Conservation (phyloP, 805 yeast genomes). For the Teunomyces pallodes region DNA sequence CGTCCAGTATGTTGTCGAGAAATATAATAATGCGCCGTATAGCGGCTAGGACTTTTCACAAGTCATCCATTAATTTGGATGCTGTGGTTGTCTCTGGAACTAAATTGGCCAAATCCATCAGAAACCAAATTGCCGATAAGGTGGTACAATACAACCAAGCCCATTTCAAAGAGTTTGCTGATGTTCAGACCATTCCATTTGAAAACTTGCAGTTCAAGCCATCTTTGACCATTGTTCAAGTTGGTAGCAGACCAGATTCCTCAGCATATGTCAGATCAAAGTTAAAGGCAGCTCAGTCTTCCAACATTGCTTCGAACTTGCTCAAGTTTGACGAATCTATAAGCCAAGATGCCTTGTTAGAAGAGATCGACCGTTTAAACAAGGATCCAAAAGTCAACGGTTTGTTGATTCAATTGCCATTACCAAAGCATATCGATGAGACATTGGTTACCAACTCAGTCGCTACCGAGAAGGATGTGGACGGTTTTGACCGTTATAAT, state of each 20-base stretch:
- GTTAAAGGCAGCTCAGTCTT: constrained; percentile 83
- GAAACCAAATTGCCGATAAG: constrained; percentile 37
- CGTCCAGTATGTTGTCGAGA: constrained; percentile 1
- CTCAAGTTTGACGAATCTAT: constrained; percentile 62
- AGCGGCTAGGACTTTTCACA: constrained; percentile 6
- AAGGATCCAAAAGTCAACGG: constrained; percentile 80
- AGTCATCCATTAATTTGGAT: constrained; percentile 16
- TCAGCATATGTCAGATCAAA: constrained; percentile 90
- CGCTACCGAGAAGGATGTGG: constrained; percentile 83
- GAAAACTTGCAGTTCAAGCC: constrained; percentile 58
- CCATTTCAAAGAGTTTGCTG: constrained; percentile 20
- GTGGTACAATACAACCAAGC: constrained; percentile 35
- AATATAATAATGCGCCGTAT: constrained; percentile 2
- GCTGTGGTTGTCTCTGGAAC: constrained; percentile 44
- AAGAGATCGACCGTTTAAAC: constrained; percentile 62
- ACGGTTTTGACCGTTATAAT: constrained; percentile 87
- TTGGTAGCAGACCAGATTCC: constrained; percentile 87
- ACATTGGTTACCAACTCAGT: constrained; percentile 78
- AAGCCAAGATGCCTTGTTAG: constrained; percentile 58
- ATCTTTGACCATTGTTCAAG: constrained; percentile 78
- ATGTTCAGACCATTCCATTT: constrained; percentile 17
- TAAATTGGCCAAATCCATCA: constrained; percentile 37
- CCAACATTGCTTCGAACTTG: constrained; percentile 68
- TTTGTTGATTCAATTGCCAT: constrained; percentile 83
- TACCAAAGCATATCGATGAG: constrained; percentile 80